Conservation (phyloP, 2,329 filamentous ascomycete species). For the Penicillium thymicola region DNA sequence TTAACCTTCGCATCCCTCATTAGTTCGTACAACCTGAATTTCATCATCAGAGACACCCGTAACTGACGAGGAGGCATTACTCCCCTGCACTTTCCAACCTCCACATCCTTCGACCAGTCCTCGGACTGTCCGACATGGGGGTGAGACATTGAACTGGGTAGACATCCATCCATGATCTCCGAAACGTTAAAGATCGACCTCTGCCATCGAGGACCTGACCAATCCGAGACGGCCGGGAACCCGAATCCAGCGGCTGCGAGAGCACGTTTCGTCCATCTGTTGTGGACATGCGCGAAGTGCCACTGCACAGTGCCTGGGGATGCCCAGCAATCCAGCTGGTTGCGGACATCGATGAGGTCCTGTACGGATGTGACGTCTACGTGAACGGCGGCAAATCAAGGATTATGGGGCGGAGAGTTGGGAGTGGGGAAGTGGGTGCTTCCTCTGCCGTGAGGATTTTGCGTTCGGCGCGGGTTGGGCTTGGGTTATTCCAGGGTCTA, state of each 20-base stretch:
- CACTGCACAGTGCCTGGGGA: slow-evolving; percentile 77
- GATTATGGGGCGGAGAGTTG: slow-evolving; percentile 76
- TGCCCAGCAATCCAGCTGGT: slow-evolving; percentile 82
- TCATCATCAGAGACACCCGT: neutral
- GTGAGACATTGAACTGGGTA: neutral
- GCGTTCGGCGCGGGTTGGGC: slow-evolving; percentile 50
- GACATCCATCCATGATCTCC: neutral
- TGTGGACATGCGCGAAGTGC: slow-evolving; percentile 85
- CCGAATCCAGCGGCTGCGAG: slow-evolving; percentile 82
- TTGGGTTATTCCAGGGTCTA: slow-evolving; percentile 88
- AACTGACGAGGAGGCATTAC: neutral
- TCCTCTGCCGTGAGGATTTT: slow-evolving; percentile 45
- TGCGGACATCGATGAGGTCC: slow-evolving; percentile 83
- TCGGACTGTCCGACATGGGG: neutral
- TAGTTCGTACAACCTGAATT: neutral
- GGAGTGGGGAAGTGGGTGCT: slow-evolving; percentile 49
- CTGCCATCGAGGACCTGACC: neutral
- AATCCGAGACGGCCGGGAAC: slow-evolving; percentile 52
- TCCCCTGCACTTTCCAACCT: neutral
- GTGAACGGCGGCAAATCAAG: slow-evolving; percentile 88
- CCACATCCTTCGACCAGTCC: neutral
- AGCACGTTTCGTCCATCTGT: slow-evolving; percentile 86
- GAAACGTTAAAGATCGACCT: slow-evolving; percentile 2
- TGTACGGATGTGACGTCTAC: slow-evolving; percentile 88
- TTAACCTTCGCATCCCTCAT: neutral